phyloP scores from a whole-genome alignment of 805 yeast species.

The Saccharomycopsis microspora region DNA sequence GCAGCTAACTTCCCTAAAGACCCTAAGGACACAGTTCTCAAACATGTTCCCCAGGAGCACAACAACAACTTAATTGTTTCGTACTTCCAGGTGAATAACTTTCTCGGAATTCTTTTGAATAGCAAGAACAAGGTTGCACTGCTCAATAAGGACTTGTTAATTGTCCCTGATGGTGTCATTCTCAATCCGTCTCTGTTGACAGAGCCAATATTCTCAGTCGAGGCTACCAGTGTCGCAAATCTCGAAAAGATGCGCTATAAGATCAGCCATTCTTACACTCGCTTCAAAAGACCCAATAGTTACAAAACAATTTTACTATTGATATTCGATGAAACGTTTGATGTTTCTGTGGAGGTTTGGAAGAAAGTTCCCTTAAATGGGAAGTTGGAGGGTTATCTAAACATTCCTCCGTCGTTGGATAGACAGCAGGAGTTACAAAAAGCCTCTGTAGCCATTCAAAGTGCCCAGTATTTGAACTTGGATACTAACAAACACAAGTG shows the following conservation, averaged over 20 bases:
- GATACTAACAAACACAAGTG: constrained; percentile 5
- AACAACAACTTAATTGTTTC: constrained; percentile 8
- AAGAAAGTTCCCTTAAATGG: constrained; percentile 12
- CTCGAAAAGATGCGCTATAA: constrained; percentile 9
- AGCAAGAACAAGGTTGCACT: constrained; percentile 10
- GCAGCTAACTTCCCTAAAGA: neutral
- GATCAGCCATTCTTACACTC: constrained; percentile 7
- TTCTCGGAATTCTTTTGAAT: constrained; percentile 9
- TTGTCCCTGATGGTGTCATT: constrained; percentile 15
- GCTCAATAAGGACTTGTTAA: constrained; percentile 10
- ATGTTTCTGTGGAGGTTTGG: constrained; percentile 12
- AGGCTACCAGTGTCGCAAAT: constrained; percentile 5
- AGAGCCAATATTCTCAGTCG: constrained; percentile 14
- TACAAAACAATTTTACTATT: constrained; percentile 12
- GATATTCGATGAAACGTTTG: constrained; percentile 6
- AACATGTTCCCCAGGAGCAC: neutral
- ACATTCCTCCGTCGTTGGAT: constrained; percentile 8
- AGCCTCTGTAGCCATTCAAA: constrained; percentile 3
- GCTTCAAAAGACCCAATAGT: constrained; percentile 12
- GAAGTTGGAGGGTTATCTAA: constrained; percentile 3
- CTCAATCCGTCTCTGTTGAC: constrained; percentile 3
- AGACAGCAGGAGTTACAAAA: constrained; percentile 3
- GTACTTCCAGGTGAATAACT: constrained; percentile 9
- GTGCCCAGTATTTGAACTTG: neutral
- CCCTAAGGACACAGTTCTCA: neutral